These are phyloP conservation scores for Xylaria arbuscula DNA, from an alignment of 2,329 filamentous ascomycete genomes.

Conservation along the genomic window DNA sequence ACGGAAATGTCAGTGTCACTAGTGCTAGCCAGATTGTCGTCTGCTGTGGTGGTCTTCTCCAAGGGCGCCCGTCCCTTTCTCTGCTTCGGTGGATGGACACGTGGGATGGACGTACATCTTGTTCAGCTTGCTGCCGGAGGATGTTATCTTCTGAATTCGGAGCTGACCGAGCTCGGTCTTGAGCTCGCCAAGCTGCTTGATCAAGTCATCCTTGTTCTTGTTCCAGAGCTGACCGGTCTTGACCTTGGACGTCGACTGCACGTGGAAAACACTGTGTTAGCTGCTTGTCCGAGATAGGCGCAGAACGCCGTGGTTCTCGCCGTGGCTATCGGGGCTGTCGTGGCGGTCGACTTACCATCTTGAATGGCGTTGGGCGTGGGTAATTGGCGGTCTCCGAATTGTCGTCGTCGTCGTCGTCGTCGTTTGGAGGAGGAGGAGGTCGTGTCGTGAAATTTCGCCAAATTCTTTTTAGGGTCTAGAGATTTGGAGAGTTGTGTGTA, in stretches of 20 bases:
- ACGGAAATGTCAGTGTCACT: conserved; percentile 35
- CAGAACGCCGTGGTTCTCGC: not conserved
- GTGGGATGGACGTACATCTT: conserved; percentile 81
- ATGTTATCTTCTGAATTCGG: conserved; percentile 98
- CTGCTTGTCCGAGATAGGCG: conserved; percentile 15
- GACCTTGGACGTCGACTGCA: conserved; percentile 75
- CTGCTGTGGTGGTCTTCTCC: too few species aligned
- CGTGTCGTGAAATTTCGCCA: conserved; percentile 49
- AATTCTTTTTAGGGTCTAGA: conserved; percentile 46
- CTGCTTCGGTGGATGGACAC: conserved; percentile 54
- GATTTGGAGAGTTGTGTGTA: conserved; percentile 45
- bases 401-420: conserved; percentile 40
- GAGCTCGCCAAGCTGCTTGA: conserved; percentile 92
- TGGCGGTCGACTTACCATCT: conserved; percentile 58
- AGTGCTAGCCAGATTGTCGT: not conserved
- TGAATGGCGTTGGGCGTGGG: conserved; percentile 51
- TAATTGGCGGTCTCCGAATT: conserved; percentile 46
- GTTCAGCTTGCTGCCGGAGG: conserved; percentile 94
- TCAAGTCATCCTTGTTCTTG: conserved; percentile 99
- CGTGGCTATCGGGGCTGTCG: too few species aligned
- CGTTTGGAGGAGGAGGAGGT: conserved; percentile 37
- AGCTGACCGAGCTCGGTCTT: conserved; percentile 97
- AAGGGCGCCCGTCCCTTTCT: too few species aligned
- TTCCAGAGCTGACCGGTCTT: conserved; percentile 97
- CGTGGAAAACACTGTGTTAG: conserved; percentile 38